Conservation (phyloP, 2,329 filamentous ascomycete species). For the Cytospora paraplurivora region DNA sequence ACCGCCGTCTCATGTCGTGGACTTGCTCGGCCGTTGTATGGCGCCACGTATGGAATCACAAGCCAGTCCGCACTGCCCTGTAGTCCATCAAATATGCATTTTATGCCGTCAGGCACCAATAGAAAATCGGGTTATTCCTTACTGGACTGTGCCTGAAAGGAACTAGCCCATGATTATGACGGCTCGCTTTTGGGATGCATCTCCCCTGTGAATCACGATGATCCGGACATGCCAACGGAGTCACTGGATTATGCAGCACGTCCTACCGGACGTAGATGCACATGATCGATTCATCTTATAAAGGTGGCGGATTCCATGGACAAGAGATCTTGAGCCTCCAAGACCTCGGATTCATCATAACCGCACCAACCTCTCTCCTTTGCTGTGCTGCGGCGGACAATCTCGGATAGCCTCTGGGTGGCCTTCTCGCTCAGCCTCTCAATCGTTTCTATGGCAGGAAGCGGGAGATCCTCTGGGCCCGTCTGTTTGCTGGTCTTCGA, state of each 20-base stretch:
- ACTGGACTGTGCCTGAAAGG: slow-evolving; percentile 4
- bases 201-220: slow-evolving; percentile 16
- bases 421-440: slow-evolving; percentile 71
- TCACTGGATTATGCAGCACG: slow-evolving; percentile 33
- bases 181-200: slow-evolving; percentile 11
- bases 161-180: slow-evolving; percentile 11
- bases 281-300: slow-evolving; percentile 44
- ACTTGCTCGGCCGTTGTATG: slow-evolving; percentile 36
- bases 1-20: slow-evolving; percentile 3
- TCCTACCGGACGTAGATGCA: slow-evolving; percentile 13
- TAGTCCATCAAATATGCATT: slow-evolving; percentile 38
- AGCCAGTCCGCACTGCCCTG: slow-evolving; percentile 38
- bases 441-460: slow-evolving; percentile 61
- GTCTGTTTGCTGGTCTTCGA: slow-evolving; percentile 48
- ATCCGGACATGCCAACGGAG: slow-evolving; percentile 31
- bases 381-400: slow-evolving; percentile 64
- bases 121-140: slow-evolving; percentile 9
- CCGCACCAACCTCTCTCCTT: slow-evolving; percentile 70
- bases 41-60: slow-evolving; percentile 42
- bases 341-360: slow-evolving; percentile 71
- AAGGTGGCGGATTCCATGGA: slow-evolving; percentile 51
- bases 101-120: slow-evolving; percentile 35
- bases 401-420: slow-evolving; percentile 74
- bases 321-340: slow-evolving; percentile 69
- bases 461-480: slow-evolving; percentile 52